Evolutionary conservation across 2,329 filamentous ascomycete genomes (phyloP).

Genomic region (Hypoxylon sp.): DNA sequence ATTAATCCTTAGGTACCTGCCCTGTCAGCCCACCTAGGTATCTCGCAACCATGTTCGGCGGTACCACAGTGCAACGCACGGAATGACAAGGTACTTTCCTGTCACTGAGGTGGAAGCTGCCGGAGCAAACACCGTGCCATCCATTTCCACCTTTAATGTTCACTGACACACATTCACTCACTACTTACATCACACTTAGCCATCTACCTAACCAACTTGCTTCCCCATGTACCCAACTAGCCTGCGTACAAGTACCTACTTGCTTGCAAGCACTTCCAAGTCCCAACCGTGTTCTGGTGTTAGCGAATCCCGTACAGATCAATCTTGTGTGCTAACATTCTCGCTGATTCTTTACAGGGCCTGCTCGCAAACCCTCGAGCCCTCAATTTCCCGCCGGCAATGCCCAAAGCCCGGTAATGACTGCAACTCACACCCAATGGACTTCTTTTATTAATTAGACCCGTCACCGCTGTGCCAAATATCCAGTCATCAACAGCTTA

Average conservation of each 20-base stretch:
- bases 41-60: conserved; percentile 28
- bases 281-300: conserved; percentile 26
- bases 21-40: conserved; percentile 37
- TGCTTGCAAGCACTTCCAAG: conserved; percentile 22
- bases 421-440: conserved; percentile 44
- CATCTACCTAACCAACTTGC: conserved; percentile 14
- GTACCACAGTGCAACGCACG: conserved; percentile 49
- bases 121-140: conserved; percentile 47
- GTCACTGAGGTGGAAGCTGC: conserved; percentile 39
- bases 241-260: conserved; percentile 28
- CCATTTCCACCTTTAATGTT: conserved; percentile 32
- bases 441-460: conserved; percentile 41
- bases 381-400: conserved; percentile 46
- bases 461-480: conserved; percentile 38
- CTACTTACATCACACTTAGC: conserved; percentile 28
- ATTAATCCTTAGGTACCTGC: conserved; percentile 32
- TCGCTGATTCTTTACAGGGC: conserved; percentile 45
- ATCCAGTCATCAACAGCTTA: conserved; percentile 36
- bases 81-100: conserved; percentile 47
- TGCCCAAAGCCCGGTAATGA: conserved; percentile 50
- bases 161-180: conserved; percentile 36
- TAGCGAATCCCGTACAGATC: conserved; percentile 25
- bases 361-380: conserved; percentile 41
- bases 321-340: conserved; percentile 45
- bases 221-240: conserved; percentile 22